Percentiles rank a stretch among this genome's conserved stretches.
phyloP scores from a whole-genome alignment of 176 grass and related monocot species.

The barley (Hordeum vulgare) region MorexV3_pseudomolecules_assembly NC_058520.1:594772942-594773441 shows the following conservation, averaged over 20 bases:
- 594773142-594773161: constrained; percentile 62
- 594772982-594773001: background rate
- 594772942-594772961: background rate
- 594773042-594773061: background rate
- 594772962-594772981: background rate
- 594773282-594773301: constrained; percentile 61
- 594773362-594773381: constrained; percentile 56
- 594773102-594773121: constrained; percentile 63
- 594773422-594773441: constrained; percentile 46
- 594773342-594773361: constrained; percentile 65
- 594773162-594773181: background rate
- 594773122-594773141: constrained; percentile 55
- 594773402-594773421: constrained; percentile 81
- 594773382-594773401: constrained; percentile 81
- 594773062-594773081: background rate
- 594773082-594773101: constrained; percentile 36
- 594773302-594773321: constrained; percentile 56
- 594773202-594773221: background rate
- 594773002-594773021: background rate
- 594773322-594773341: constrained; percentile 48
- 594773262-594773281: constrained; percentile 74
- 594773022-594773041: background rate
- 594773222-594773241: background rate
- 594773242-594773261: constrained; percentile 3
- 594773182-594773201: background rate